A percentile compares a stretch with the other conserved stretches of the same genome.
Conservation (phyloP, 2,329 filamentous ascomycete species). For the Colletotrichum sublineola region DNA sequence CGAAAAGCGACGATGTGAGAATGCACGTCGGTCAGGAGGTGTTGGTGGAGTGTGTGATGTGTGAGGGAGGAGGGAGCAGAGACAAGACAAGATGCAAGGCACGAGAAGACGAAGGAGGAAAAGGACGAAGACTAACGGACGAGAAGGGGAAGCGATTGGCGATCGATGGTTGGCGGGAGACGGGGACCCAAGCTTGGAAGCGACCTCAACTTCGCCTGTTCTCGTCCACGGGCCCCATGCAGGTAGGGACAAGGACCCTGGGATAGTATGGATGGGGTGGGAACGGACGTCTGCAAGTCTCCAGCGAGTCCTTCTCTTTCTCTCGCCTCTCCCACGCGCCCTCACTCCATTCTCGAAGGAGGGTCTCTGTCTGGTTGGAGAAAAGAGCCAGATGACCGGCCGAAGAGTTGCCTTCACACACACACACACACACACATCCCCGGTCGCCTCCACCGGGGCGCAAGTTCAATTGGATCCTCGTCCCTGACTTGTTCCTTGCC, state of each 20-base stretch:
- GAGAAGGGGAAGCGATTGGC: slow-evolving; percentile 42
- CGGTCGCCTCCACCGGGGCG: slow-evolving; percentile 31
- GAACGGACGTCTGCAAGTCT: slow-evolving; percentile 1
- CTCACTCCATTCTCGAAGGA: background rate
- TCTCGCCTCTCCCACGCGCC: background rate
- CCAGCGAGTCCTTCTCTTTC: background rate
- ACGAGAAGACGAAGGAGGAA: slow-evolving; percentile 33
- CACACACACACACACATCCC: slow-evolving; percentile 13
- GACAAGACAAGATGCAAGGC: slow-evolving; percentile 14
- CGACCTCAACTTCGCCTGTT: slow-evolving; percentile 40
- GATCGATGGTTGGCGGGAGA: slow-evolving; percentile 43
- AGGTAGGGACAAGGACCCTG: slow-evolving; percentile 36
- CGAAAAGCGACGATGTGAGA: slow-evolving; percentile 43
- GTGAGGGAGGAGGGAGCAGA: slow-evolving; percentile 34
- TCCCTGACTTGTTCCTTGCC: slow-evolving; percentile 38
- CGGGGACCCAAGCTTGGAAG: slow-evolving; percentile 41
- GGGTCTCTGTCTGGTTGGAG: background rate
- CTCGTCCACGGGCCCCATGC: slow-evolving; percentile 36
- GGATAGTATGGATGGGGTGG: slow-evolving; percentile 22
- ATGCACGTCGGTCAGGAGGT: slow-evolving; percentile 43
- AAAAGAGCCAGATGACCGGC: background rate
- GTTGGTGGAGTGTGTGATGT: slow-evolving; percentile 29
- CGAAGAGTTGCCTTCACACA: slow-evolving; percentile 10
- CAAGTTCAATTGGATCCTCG: slow-evolving; percentile 39
- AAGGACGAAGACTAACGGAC: slow-evolving; percentile 40